Evolutionary conservation across 2,329 filamentous ascomycete species (phyloP), one percentile per base, ranked within the genome.

Genomic region (Paramyrothecium sp.): DNA sequence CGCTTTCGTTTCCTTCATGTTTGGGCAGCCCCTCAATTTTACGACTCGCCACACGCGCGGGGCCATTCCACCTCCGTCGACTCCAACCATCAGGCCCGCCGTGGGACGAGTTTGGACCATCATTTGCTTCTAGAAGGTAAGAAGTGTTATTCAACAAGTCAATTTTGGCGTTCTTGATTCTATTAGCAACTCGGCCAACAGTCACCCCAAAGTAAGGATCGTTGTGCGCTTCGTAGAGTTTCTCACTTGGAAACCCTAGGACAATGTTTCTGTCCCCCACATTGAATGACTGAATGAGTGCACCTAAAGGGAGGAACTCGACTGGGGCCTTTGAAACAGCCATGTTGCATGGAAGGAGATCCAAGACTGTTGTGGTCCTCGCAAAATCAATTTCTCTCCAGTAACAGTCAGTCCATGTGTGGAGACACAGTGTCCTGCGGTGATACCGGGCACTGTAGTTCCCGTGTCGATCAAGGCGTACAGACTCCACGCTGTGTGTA

Each of bases 131-230:
- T 47, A 98, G 81, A 16, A 80, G 67, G 73, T 96, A 95, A 3
- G 82, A 77, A 67, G 85, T 83, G 60, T 80, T 79, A 73, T 97
- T 97, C 65, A 97, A 75, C 54, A 80, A 81, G 62, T 87, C 76
- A 70, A 97, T 87, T 63, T 85, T 81, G 22, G 88, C 92, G 67
- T 82, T 79, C 56, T 85, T 84, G 70, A 97, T 86, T 57, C 94
- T 88, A 78, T 98, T 98, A 59, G 92, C 86, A 19, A 88, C 79
- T 55, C 87, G 90, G 56, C 95, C 95, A 71, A 98, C 96, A 49
- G 92, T 98, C 72, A 93, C 93, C 61, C 95, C 94, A 70, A 97
- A 97, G 79, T 87, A 93, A 2, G 91, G 87, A 12, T 74, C 78
- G 76, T 95, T 94, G 79, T 93, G 78, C 64, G 85, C 76, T 62